Evolutionary conservation across 129 eudicot genomes (phyloP).

Genomic region (Flaveria sonorensis): DNA sequence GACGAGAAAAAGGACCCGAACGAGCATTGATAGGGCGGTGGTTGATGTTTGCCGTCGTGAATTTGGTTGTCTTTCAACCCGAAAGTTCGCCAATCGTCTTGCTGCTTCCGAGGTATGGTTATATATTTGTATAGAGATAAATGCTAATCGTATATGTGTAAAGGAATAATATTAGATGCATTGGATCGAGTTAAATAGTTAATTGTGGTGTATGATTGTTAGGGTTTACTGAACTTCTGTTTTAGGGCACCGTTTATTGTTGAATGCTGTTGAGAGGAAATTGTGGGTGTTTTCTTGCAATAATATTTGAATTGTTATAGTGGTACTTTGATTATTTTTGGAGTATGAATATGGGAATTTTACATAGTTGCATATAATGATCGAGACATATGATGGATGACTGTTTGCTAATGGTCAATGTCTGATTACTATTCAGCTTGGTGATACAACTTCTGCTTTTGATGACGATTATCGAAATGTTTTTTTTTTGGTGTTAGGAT

Average conservation of each 20-base stretch:
- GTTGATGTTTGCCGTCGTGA: slow-evolving; percentile 75
- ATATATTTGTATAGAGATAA: background rate
- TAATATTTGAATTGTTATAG: no score
- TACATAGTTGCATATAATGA: background rate
- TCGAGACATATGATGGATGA: no score
- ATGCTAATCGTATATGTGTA: background rate
- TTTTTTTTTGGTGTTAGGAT: slow-evolving; percentile 50
- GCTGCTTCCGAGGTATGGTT: slow-evolving; percentile 75
- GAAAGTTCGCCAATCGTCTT: slow-evolving; percentile 65
- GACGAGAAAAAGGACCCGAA: slow-evolving; percentile 48
- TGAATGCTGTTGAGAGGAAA: background rate
- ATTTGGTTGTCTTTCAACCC: slow-evolving; percentile 63
- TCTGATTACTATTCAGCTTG: no score
- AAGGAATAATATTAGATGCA: background rate
- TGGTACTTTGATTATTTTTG: background rate
- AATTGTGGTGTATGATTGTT: background rate
- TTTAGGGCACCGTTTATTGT: slow-evolving; percentile 12
- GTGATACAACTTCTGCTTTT: background rate
- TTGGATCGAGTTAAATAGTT: background rate
- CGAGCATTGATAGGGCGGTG: slow-evolving; percentile 51
- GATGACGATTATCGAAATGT: background rate
- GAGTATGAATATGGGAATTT: background rate
- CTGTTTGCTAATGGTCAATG: background rate
- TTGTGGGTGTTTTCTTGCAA: background rate
- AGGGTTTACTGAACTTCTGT: slow-evolving; percentile 7